Evolutionary conservation across 2,329 filamentous ascomycete genomes (phyloP).

Genomic region (Madurella mycetomatis): DNA sequence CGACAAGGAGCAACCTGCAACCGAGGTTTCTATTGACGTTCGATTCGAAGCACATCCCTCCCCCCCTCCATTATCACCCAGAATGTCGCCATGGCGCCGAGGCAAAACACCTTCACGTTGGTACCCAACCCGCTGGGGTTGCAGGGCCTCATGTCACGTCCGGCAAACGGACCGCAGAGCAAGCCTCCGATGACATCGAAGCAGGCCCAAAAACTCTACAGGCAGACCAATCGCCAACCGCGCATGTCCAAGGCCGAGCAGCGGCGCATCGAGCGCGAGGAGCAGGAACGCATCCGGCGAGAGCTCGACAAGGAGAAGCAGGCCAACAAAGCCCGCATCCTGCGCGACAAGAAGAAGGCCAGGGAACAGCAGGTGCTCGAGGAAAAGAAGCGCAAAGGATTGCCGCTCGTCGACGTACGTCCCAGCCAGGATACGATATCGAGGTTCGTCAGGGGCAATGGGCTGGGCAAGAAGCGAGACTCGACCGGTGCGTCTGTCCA

Average conservation of each 20-base stretch:
- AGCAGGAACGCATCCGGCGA: conserved; percentile 52
- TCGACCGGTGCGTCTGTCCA: conserved; percentile 1
- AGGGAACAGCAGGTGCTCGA: conserved; percentile 48
- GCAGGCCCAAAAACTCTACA: conserved; percentile 44
- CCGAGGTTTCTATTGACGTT: neutral
- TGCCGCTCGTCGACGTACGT: conserved; percentile 51
- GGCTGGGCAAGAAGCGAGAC: conserved; percentile 19
- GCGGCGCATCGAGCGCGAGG: conserved; percentile 39
- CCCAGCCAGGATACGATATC: conserved; percentile 57
- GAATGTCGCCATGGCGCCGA: conserved; percentile 30
- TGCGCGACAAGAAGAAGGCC: conserved; percentile 52
- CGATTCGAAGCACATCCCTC: neutral
- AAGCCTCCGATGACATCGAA: conserved; percentile 46
- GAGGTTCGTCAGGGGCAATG: conserved; percentile 41
- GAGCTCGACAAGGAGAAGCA: conserved; percentile 49
- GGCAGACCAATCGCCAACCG: conserved; percentile 37
- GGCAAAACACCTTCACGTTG: conserved; percentile 35
- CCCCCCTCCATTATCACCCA: neutral
- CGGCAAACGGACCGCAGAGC: conserved; percentile 14
- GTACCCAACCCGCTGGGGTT: conserved; percentile 32
- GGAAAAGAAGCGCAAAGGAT: conserved; percentile 47
- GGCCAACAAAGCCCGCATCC: conserved; percentile 44
- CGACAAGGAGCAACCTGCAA: neutral
- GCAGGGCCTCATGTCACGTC: conserved; percentile 21
- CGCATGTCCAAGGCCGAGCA: conserved; percentile 42